phyloP scores from a whole-genome alignment of 169 alveolate genomes.

The Eimeria sp. region DNA sequence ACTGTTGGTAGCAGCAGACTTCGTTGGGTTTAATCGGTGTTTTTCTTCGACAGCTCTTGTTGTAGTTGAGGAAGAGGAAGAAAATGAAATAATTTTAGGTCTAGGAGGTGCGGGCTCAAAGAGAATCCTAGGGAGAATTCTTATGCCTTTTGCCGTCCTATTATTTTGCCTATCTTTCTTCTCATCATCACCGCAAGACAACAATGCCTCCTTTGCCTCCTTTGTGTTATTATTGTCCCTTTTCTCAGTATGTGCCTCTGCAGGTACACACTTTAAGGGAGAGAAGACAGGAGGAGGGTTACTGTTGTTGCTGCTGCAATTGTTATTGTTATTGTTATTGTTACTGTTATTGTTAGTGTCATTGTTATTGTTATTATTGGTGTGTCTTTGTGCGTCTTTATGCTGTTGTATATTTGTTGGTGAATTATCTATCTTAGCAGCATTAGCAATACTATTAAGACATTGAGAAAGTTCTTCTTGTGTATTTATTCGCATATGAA shows the following conservation, averaged over 20 bases:
- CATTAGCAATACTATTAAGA: constrained; percentile 3
- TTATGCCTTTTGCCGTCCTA: background rate
- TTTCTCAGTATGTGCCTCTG: background rate
- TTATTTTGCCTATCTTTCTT: background rate
- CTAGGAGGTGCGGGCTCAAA: constrained; percentile 36
- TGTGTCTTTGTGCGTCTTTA: background rate
- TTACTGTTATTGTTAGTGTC: background rate
- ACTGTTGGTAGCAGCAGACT: background rate
- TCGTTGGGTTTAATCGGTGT: background rate
- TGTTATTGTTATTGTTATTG: background rate
- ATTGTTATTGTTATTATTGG: background rate
- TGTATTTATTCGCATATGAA: constrained; percentile 33
- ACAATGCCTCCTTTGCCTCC: background rate
- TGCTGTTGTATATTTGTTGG: background rate
- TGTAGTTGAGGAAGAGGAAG: background rate
- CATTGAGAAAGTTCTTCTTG: background rate
- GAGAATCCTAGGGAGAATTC: background rate
- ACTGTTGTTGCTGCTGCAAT: background rate
- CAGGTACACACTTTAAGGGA: background rate
- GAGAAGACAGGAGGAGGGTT: background rate
- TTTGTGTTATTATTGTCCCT: background rate
- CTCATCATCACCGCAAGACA: background rate
- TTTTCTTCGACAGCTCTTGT: background rate
- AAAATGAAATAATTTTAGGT: background rate
- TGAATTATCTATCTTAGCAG: background rate